Percentiles rank a stretch among this genome's conserved stretches.
phyloP scores from a whole-genome alignment of 202 grass and related monocot species.

The Bolboschoenoplectus hybrid region DNA sequence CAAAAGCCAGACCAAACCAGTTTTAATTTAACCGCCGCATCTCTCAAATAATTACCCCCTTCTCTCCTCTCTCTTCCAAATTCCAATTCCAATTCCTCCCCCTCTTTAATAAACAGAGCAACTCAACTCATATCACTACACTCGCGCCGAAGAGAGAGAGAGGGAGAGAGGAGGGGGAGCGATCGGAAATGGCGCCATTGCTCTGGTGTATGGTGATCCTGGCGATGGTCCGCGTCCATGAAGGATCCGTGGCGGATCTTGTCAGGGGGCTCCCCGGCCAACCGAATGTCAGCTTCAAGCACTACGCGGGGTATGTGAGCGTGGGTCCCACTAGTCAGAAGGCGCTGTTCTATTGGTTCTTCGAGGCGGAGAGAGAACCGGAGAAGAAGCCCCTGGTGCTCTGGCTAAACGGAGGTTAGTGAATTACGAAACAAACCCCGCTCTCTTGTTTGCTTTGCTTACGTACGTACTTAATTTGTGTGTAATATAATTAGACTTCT shows the following conservation, averaged over 20 bases:
- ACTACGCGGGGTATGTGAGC: conserved; percentile 79
- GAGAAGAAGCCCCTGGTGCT: conserved; percentile 90
- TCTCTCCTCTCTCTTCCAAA: not conserved
- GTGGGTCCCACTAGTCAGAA: conserved; percentile 48
- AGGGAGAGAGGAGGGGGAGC: not conserved
- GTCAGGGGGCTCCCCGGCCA: conserved; percentile 76
- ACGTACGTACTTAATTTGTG: not conserved
- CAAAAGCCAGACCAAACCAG: not conserved
- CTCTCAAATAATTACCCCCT: conserved; percentile 36
- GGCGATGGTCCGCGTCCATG: conserved; percentile 2
- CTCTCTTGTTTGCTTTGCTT: not conserved
- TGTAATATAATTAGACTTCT: not conserved
- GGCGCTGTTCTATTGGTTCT: conserved; percentile 98
- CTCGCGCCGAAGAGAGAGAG: not conserved
- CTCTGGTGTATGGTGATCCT: conserved; percentile 19
- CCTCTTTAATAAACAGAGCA: conserved; percentile 24
- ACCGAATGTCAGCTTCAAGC: conserved; percentile 64
- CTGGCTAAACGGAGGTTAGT: conserved; percentile 96
- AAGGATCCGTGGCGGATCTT: conserved; percentile 49
- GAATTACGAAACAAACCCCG: too few species aligned
- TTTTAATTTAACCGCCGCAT: conserved; percentile 33
- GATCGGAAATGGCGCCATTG: conserved; percentile 38
- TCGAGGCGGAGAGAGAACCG: conserved; percentile 67
- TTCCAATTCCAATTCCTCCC: not conserved
- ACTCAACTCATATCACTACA: not conserved